Conservation (phyloP, 306 rosid species). For the Leucaena leucocephala region DNA sequence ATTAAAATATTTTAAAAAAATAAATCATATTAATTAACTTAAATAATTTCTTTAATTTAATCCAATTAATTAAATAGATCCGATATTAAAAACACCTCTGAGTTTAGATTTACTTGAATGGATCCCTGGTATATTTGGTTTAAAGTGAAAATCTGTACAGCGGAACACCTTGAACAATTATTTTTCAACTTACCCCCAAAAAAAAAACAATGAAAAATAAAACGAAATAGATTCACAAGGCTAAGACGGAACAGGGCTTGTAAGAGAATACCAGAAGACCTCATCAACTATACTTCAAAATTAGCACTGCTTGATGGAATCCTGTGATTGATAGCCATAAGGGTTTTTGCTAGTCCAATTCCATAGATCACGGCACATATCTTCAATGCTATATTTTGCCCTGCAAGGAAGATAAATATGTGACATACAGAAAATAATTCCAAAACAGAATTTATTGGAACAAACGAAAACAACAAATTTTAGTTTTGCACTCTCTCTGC, state of each 20-base stretch:
- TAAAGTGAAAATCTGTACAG: conserved; percentile 10
- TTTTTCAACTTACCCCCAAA: no score
- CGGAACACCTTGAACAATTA: not conserved
- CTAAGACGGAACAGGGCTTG: no score
- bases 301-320: conserved; percentile 24
- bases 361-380: conserved; percentile 98
- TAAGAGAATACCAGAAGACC: no score
- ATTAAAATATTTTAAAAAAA: no score
- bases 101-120: conserved; percentile 34
- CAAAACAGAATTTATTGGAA: not conserved
- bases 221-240: no score
- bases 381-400: conserved; percentile 79
- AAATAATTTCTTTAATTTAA: no score
- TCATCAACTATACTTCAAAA: no score
- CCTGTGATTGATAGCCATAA: conserved; percentile 70
- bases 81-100: not conserved
- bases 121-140: not conserved
- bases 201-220: no score
- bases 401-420: conserved; percentile 45
- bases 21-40: no score
- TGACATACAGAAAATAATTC: not conserved
- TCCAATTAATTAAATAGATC: no score
- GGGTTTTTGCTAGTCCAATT: conserved; percentile 98
- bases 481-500: not conserved
- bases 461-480: not conserved